These are phyloP conservation scores for Hordeum pubiflorum DNA, from an alignment of 202 grass and related monocot genomes.

Conservation along the genomic window DNA sequence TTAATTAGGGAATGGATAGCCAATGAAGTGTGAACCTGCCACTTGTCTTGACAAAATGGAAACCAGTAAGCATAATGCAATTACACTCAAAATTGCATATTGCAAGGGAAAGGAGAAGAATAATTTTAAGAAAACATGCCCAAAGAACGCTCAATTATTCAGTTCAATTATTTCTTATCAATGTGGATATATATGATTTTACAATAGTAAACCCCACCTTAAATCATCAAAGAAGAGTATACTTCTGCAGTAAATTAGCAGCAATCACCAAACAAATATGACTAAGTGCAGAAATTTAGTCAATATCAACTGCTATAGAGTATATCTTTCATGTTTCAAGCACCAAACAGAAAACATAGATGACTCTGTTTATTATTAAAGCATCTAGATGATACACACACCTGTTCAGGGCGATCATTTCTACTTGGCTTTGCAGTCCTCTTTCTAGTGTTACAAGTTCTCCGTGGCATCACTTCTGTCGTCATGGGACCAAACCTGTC, in stretches of 20 bases:
- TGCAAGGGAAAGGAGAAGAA: neutral
- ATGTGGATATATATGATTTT: neutral
- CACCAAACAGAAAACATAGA: neutral
- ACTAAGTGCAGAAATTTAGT: neutral
- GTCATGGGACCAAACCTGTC: conserved; percentile 63
- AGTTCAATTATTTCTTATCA: neutral
- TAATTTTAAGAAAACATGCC: neutral
- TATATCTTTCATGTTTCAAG: neutral
- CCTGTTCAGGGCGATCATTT: conserved; percentile 66
- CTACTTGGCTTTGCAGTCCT: conserved; percentile 31
- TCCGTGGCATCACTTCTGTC: conserved; percentile 48
- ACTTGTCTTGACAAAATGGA: neutral
- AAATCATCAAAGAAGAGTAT: neutral
- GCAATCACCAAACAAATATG: neutral
- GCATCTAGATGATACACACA: neutral
- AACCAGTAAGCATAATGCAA: neutral
- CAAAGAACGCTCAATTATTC: neutral
- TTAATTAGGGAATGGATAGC: neutral
- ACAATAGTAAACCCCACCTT: neutral
- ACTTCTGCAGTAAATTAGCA: neutral
- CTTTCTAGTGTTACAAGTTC: conserved; percentile 8
- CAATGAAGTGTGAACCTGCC: neutral
- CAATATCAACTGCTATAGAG: neutral
- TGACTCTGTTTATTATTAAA: neutral
- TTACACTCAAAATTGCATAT: neutral